Evolutionary conservation across 768 basidiomycete species (phyloP).

Genomic region (Leccinum disarticulatum): DNA sequence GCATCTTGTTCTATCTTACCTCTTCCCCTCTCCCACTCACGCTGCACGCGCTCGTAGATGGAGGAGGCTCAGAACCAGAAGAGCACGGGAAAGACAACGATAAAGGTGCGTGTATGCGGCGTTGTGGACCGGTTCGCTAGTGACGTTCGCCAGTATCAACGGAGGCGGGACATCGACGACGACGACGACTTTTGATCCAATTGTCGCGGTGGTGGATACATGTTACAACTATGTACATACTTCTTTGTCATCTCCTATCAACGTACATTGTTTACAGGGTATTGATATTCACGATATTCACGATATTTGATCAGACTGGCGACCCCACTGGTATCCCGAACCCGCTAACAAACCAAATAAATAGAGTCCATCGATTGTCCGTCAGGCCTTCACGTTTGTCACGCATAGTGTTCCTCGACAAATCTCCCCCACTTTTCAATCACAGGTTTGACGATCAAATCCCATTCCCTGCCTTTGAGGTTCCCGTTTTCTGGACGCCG

Average conservation of each 20-base stretch:
- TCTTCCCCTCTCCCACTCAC: slow-evolving; percentile 6
- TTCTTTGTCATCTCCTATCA: not conserved
- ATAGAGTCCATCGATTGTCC: no score
- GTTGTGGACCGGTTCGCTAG: not conserved
- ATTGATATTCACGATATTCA: no score
- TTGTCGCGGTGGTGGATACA: not conserved
- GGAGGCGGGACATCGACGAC: slow-evolving; percentile 63
- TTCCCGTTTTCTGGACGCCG: slow-evolving; percentile 49
- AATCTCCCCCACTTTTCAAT: no score
- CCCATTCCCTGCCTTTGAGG: slow-evolving; percentile 71
- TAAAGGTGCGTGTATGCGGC: slow-evolving; percentile 43
- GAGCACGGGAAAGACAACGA: slow-evolving; percentile 54
- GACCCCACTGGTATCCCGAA: not conserved
- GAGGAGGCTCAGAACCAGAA: slow-evolving; percentile 52
- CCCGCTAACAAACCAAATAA: no score
- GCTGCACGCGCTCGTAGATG: slow-evolving; percentile 47
- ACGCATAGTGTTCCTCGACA: no score
- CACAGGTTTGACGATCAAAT: no score
- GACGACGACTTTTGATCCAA: slow-evolving; percentile 55
- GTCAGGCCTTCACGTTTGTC: no score
- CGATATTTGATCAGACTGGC: no score
- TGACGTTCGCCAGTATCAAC: slow-evolving; percentile 48
- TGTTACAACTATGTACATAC: not conserved
- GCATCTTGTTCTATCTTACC: not conserved
- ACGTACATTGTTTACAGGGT: no score